Conservation (phyloP, 177 flowering plant species). For the Tripterygium wilfordii region DNA sequence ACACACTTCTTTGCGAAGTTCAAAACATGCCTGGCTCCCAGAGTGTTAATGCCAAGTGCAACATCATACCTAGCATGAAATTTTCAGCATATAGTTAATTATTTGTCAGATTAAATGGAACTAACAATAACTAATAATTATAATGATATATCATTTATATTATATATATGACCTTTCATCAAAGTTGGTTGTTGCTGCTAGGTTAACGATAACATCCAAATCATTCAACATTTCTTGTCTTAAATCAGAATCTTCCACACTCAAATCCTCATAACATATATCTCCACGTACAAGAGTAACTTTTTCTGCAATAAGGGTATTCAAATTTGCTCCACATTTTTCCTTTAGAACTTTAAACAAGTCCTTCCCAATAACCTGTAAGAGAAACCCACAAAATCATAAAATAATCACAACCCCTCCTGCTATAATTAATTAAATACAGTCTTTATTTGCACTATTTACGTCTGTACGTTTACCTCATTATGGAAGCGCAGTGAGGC, state of each 20-base stretch:
- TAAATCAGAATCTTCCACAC: conserved; percentile 29
- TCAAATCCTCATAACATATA: conserved; percentile 34
- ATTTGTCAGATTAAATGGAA: not conserved
- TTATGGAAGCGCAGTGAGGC: conserved; percentile 34
- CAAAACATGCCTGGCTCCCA: conserved; percentile 52
- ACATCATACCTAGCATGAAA: conserved; percentile 51
- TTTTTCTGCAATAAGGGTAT: conserved; percentile 31
- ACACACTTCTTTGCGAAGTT: conserved; percentile 56
- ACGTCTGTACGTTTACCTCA: conserved; percentile 31
- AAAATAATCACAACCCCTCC: no score
- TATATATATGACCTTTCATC: conserved; percentile 46
- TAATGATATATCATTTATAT: not conserved
- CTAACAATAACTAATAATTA: not conserved
- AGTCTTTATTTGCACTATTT: no score
- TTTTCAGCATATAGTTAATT: not conserved
- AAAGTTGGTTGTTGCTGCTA: conserved; percentile 63
- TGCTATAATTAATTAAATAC: no score
- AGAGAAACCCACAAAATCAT: no score
- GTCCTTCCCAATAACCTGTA: conserved; percentile 40
- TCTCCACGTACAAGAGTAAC: conserved; percentile 36
- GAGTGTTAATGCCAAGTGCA: conserved; percentile 45
- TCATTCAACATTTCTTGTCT: conserved; percentile 34
- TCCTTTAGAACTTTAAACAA: conserved; percentile 39
- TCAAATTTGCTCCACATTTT: conserved; percentile 25
- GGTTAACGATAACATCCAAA: conserved; percentile 38